Evolutionary conservation across 164 flowering plant species (phyloP).

Genomic region (Piper betle): DNA sequence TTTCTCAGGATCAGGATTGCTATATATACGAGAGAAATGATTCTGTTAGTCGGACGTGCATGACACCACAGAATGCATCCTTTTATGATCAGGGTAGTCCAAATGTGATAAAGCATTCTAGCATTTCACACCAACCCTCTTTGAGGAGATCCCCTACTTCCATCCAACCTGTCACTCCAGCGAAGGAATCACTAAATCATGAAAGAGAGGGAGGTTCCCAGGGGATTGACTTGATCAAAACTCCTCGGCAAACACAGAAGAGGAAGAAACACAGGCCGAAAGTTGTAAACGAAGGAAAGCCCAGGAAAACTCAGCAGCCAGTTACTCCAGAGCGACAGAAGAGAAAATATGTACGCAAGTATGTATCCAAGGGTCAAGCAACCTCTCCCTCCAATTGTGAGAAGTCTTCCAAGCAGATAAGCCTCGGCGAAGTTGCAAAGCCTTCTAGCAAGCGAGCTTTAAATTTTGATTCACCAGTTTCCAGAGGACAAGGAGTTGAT

Average conservation of each 20-base stretch:
- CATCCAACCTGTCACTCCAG: neutral
- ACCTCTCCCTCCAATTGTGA: conserved; percentile 8
- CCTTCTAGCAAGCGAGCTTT: conserved; percentile 44
- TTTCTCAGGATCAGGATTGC: neutral
- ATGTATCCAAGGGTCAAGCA: neutral
- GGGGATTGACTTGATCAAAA: neutral
- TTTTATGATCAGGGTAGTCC: neutral
- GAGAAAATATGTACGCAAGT: conserved; percentile 1
- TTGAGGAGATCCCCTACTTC: neutral
- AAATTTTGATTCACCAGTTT: conserved; percentile 35
- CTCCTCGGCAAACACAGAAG: neutral
- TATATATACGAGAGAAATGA: neutral
- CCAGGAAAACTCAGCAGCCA: neutral
- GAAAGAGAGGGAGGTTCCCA: neutral
- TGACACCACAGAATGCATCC: neutral
- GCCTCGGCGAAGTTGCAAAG: conserved; percentile 1
- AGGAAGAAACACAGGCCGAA: neutral
- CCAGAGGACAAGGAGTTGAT: conserved; percentile 4
- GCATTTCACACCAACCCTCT: neutral
- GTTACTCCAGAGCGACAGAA: neutral
- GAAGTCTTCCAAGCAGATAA: neutral
- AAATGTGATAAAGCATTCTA: neutral
- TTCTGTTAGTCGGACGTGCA: neutral
- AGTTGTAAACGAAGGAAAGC: neutral
- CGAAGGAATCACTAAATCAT: neutral